Evolutionary conservation across 139 green algal species (phyloP), one percentile per base, ranked within the genome.

Genomic region (Spirogloea muscicola): DNA sequence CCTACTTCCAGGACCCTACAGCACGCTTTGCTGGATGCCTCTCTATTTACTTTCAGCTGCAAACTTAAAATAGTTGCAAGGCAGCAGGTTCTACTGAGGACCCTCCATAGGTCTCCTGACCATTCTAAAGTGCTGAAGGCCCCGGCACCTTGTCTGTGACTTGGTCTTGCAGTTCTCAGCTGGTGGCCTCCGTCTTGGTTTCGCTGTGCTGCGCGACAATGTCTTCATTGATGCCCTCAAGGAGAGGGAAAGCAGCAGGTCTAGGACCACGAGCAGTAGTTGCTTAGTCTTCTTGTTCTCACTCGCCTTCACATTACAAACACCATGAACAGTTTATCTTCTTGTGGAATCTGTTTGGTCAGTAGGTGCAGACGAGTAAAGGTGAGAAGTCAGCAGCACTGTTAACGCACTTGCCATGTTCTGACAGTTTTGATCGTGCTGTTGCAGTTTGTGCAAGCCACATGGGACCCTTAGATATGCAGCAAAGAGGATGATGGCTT

Each of bases 401-500:
- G n/a, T n/a, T n/a, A n/a, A n/a, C n/a, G n/a, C n/a, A n/a, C n/a
- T n/a, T n/a, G n/a, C n/a, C n/a, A n/a, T n/a, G n/a, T n/a, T n/a
- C n/a, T n/a, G n/a, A n/a, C n/a, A n/a, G n/a, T n/a, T n/a, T n/a
- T n/a, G n/a, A n/a, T n/a, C n/a, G n/a, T n/a, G n/a, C n/a, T n/a
- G n/a, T n/a, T n/a, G n/a, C n/a, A n/a, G n/a, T n/a, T n/a, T n/a
- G n/a, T n/a, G 63, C 39, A 68, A 58, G 27, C 68, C 68, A n/a
- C 68, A 76, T 76, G 16, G 27, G 18, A 76, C 68, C 2, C 40
- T 60, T 13, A 49, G 49, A 9, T 76, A 70, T 49, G 42, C 68
- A 33, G 48, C 37, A 27, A 76, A 76, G 68, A 70, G 42, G 34
- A 59, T 76, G 18, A 33, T 76, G 25, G 27, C 49, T 21, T 21